Percentiles rank a stretch among this genome's conserved stretches.
Conservation (phyloP, 2,329 filamentous ascomycete species). For the Pestalotiopsis sp. region DNA sequence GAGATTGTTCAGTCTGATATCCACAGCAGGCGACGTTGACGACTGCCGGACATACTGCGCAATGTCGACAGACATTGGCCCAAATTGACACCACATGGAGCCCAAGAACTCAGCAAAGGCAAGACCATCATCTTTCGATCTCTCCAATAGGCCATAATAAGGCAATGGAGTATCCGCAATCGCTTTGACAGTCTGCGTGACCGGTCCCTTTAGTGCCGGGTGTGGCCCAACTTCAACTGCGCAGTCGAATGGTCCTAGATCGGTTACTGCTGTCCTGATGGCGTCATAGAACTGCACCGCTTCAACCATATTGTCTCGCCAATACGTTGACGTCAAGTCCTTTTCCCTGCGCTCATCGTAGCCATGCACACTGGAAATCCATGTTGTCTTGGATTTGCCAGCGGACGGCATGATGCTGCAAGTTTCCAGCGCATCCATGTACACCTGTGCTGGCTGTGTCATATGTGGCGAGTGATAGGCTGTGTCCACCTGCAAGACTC, state of each 20-base stretch:
- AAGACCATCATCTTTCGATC: slow-evolving; percentile 20
- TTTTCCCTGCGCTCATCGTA: slow-evolving; percentile 14
- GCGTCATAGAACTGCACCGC: slow-evolving; percentile 41
- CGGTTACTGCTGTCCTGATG: slow-evolving; percentile 19
- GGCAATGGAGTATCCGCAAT: slow-evolving; percentile 18
- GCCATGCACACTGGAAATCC: slow-evolving; percentile 42
- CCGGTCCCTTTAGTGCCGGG: slow-evolving; percentile 25
- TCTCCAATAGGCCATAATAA: slow-evolving; percentile 23
- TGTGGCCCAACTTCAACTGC: slow-evolving; percentile 31
- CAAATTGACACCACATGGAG: slow-evolving; percentile 26
- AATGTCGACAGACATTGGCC: slow-evolving; percentile 16
- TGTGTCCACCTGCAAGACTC: slow-evolving; percentile 40
- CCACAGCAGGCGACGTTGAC: background rate
- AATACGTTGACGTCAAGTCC: slow-evolving; percentile 32
- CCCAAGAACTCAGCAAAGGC: slow-evolving; percentile 28
- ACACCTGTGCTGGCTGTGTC: slow-evolving; percentile 32
- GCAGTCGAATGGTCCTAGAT: slow-evolving; percentile 24
- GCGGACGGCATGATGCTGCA: slow-evolving; percentile 27
- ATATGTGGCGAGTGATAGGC: slow-evolving; percentile 54
- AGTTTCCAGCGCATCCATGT: slow-evolving; percentile 29
- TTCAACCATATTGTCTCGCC: slow-evolving; percentile 40
- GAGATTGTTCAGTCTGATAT: slow-evolving; percentile 23
- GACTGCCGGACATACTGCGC: slow-evolving; percentile 24
- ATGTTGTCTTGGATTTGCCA: slow-evolving; percentile 26
- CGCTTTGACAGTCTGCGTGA: slow-evolving; percentile 22